Conservation (phyloP, 2,329 filamentous ascomycete genomes). For the Periglandula ipomoeae region DNA sequence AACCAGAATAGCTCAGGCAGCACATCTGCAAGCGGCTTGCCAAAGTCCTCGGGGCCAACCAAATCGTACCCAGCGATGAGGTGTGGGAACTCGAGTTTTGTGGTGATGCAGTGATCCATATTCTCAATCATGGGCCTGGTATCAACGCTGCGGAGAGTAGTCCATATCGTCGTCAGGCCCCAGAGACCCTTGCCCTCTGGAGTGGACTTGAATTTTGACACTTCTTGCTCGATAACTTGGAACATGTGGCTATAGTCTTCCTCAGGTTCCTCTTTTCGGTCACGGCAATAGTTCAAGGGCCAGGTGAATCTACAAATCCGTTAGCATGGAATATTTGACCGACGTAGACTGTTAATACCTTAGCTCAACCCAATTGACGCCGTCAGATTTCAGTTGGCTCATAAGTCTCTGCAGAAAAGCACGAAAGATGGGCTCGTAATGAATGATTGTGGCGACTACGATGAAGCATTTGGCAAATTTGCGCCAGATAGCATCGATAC, state of each 20-base stretch:
- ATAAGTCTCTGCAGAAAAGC: conserved; percentile 65
- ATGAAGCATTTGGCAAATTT: conserved; percentile 72
- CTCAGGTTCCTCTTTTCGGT: conserved; percentile 57
- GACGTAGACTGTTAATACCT: conserved; percentile 27
- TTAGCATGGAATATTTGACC: neutral
- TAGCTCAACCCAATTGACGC: conserved; percentile 77
- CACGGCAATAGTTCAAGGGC: conserved; percentile 57
- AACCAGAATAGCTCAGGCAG: conserved; percentile 91
- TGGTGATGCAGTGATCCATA: conserved; percentile 81
- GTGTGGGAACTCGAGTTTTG: conserved; percentile 70
- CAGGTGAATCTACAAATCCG: conserved; percentile 53
- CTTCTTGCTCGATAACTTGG: conserved; percentile 64
- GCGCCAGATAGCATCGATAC: conserved; percentile 73
- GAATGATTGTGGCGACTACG: conserved; percentile 64
- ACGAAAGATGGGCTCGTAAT: conserved; percentile 86
- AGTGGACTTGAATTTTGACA: conserved; percentile 63
- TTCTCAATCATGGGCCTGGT: conserved; percentile 61
- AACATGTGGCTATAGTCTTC: conserved; percentile 62
- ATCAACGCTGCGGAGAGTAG: conserved; percentile 54
- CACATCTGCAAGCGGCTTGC: conserved; percentile 65
- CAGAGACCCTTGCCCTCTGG: conserved; percentile 69
- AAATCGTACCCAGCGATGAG: conserved; percentile 82
- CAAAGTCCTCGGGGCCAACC: conserved; percentile 78
- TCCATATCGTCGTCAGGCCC: conserved; percentile 82
- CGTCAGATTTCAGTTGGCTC: conserved; percentile 64